Base-by-base conservation (phyloP, 768 basidiomycete genomes). In the Russula sp. region DNA sequence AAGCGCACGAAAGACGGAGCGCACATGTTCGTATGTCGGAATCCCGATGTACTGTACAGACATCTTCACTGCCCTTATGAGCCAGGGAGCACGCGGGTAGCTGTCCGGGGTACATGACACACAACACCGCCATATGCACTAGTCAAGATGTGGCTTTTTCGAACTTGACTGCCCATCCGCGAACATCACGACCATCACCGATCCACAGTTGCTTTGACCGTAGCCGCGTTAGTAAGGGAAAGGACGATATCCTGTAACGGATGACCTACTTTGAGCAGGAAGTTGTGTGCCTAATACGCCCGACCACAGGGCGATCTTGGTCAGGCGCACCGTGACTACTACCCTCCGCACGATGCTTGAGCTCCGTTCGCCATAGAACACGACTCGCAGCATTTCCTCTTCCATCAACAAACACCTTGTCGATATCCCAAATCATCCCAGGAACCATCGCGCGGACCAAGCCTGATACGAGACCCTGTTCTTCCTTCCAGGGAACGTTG, bases 371-470 rank as follows among this genome's bases (percentile, higher is more conserved):
- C 32, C 22, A 44, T 13, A 54, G 34, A 31, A 60, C 44, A 35
- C 11, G 52, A 39, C 59, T 47, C 34, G 52, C 59, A 34, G 34
- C 40, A 18, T 60, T 60, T 35, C 22, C 59, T 60, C 22, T 32
- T 10, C 3, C n/a, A 10, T 3, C 32, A 8, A 31, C n/a, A 32
- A 54, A 60, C 9, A 54, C 11, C 5, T 16, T 10, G 39, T 59
- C 37, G 9, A 63, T 13, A 32, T 59, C 39, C 35, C 20, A 11
- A 34, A 59, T 39, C 35, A 55, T 16, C 16, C 37, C 45, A 59
- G 62, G 48, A 13, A 59, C 11, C 62, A 59, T 55, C 9, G 62
- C 32, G 32, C 44, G 18, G 16, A 54, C 44, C 31, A 35, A 40
- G 45, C 27, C 52, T 31, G 42, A 42, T 20, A 39, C 52, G n/a